phyloP scores from a whole-genome alignment of 1,284 basidiomycete species.

The Peniophora sp. region DNA sequence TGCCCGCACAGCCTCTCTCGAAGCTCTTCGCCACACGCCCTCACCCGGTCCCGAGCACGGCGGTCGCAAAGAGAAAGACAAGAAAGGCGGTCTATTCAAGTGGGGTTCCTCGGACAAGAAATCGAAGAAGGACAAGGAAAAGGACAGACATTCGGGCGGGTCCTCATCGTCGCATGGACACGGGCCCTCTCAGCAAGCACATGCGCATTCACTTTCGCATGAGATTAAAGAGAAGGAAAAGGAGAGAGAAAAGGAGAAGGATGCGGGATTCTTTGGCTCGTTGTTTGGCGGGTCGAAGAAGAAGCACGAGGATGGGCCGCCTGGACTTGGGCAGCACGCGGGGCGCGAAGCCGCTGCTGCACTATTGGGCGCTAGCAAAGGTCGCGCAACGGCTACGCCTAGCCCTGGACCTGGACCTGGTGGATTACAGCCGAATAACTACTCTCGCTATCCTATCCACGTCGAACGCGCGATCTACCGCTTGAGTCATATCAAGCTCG shows the following conservation, averaged over 20 bases:
- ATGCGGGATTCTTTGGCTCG: slow-evolving; percentile 79
- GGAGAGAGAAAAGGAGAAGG: slow-evolving; percentile 68
- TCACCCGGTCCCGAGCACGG: slow-evolving; percentile 23
- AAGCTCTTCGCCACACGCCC: slow-evolving; percentile 12
- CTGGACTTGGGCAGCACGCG: slow-evolving; percentile 39
- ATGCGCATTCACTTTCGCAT: slow-evolving; percentile 24
- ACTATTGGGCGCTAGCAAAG: slow-evolving; percentile 74
- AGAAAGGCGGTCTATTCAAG: slow-evolving; percentile 63
- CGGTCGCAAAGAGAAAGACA: slow-evolving; percentile 68
- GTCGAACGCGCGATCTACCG: slow-evolving; percentile 97
- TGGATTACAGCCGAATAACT: slow-evolving; percentile 35
- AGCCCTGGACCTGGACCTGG: slow-evolving; percentile 58
- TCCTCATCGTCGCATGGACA: too few species aligned
- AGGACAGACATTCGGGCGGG: slow-evolving; percentile 29
- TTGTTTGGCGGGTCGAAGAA: slow-evolving; percentile 82
- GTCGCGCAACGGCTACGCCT: slow-evolving; percentile 56
- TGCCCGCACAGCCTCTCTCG: slow-evolving; percentile 14
- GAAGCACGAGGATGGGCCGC: slow-evolving; percentile 53
- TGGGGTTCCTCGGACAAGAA: slow-evolving; percentile 57
- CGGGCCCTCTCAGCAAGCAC: too few species aligned
- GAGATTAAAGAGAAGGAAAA: slow-evolving; percentile 35
- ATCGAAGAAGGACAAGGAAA: slow-evolving; percentile 37
- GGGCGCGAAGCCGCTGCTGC: slow-evolving; percentile 80
- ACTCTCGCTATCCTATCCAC: slow-evolving; percentile 91
- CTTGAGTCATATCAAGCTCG: slow-evolving; percentile 96